phyloP scores from a whole-genome alignment of 1,284 basidiomycete genomes.

The Ustilago curta region DNA sequence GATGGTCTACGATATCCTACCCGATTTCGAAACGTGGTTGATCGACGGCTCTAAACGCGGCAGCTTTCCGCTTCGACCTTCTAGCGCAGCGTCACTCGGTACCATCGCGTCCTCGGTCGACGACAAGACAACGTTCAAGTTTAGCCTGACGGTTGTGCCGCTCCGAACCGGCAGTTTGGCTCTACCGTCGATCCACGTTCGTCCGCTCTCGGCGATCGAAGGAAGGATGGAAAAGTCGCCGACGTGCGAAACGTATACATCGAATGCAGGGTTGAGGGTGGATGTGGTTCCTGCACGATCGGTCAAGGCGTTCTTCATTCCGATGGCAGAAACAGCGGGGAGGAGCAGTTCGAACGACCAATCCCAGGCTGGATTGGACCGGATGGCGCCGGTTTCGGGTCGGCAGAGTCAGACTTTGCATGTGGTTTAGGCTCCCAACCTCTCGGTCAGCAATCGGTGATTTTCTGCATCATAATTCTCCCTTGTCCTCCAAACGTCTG shows the following conservation, averaged over 20 bases:
- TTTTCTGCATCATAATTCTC: background rate
- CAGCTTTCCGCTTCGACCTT: slow-evolving; percentile 12
- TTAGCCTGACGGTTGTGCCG: slow-evolving; percentile 50
- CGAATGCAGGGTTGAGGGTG: slow-evolving; percentile 39
- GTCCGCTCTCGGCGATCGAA: slow-evolving; percentile 1
- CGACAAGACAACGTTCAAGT: background rate
- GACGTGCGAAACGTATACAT: slow-evolving; percentile 55
- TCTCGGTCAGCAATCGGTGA: background rate
- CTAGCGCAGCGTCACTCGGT: background rate
- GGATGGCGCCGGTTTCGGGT: background rate
- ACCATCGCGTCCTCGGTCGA: background rate
- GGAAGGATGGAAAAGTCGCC: background rate
- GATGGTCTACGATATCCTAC: slow-evolving; percentile 58
- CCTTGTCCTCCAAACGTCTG: background rate
- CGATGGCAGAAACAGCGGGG: background rate
- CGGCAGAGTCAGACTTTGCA: slow-evolving; percentile 17
- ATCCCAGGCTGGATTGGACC: slow-evolving; percentile 7
- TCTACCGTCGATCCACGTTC: slow-evolving; percentile 8
- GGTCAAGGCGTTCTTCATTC: slow-evolving; percentile 39
- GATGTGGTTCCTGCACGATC: slow-evolving; percentile 29
- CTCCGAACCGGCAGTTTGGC: slow-evolving; percentile 41
- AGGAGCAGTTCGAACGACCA: slow-evolving; percentile 14
- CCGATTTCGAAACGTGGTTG: slow-evolving; percentile 61
- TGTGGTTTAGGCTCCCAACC: background rate
- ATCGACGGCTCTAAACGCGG: slow-evolving; percentile 57